A percentile compares a stretch with the other conserved stretches of the same genome.
phyloP scores from a whole-genome alignment of 305 asterid genomes.

The Plantago coronopus region DNA sequence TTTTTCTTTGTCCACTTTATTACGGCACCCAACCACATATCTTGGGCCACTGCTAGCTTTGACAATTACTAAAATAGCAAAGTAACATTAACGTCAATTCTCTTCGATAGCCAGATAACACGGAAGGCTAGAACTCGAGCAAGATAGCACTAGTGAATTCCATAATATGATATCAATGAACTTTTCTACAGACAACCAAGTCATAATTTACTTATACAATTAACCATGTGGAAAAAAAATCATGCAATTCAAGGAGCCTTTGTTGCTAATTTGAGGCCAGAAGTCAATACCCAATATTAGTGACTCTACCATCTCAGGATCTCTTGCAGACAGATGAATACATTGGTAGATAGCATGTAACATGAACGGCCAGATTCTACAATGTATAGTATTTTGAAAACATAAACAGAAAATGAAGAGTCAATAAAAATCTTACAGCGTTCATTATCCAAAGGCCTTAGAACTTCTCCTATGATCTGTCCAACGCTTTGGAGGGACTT shows the following conservation, averaged over 20 bases:
- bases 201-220: too few species aligned
- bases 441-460: constrained; percentile 92
- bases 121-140: not conserved
- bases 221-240: too few species aligned
- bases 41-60: constrained; percentile 99
- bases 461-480: constrained; percentile 96
- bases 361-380: constrained; percentile 8
- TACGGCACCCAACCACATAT: constrained; percentile 98
- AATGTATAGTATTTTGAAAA: not conserved
- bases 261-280: too few species aligned
- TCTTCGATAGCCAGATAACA: constrained; percentile 19
- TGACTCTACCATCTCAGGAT: too few species aligned
- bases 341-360: too few species aligned
- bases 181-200: too few species aligned
- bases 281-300: too few species aligned
- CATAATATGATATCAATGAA: too few species aligned
- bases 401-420: constrained; percentile 1
- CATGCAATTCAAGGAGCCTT: too few species aligned
- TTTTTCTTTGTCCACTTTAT: constrained; percentile 92
- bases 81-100: constrained; percentile 10
- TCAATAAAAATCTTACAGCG: constrained; percentile 53
- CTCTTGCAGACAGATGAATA: too few species aligned
- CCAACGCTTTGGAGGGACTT: constrained; percentile 98
- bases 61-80: constrained; percentile 65
- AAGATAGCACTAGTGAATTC: too few species aligned